These are phyloP conservation scores for Puccinia triticina DNA, from an alignment of 1,284 basidiomycete genomes.

Conservation along the genomic window DNA sequence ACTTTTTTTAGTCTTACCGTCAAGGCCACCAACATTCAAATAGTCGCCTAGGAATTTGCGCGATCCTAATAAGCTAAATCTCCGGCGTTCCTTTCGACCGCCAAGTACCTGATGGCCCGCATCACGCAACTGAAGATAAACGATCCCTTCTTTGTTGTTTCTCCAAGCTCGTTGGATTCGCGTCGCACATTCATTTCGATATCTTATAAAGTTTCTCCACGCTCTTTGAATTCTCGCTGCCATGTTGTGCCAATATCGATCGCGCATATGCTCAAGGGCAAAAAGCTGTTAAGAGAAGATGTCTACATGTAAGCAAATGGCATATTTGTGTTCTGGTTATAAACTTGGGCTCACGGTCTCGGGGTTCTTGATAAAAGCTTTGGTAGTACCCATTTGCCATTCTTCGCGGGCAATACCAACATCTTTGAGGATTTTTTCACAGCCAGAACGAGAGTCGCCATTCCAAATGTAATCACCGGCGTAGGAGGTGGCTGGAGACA, in stretches of 20 bases:
- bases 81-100: slow-evolving; percentile 86
- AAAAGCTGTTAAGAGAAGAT: slow-evolving; percentile 70
- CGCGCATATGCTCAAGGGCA: slow-evolving; percentile 96
- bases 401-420: slow-evolving; percentile 94
- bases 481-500: slow-evolving; percentile 93
- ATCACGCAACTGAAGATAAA: slow-evolving; percentile 84
- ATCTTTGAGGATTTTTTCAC: slow-evolving; percentile 87
- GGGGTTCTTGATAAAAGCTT: slow-evolving; percentile 99
- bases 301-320: neutral
- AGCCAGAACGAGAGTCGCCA: slow-evolving; percentile 86
- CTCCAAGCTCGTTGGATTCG: slow-evolving; percentile 98
- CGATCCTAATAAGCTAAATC: slow-evolving; percentile 91
- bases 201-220: slow-evolving; percentile 91
- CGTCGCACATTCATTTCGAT: slow-evolving; percentile 90
- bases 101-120: slow-evolving; percentile 91
- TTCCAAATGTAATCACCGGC: slow-evolving; percentile 98
- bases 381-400: slow-evolving; percentile 99
- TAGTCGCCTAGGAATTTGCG: slow-evolving; percentile 97
- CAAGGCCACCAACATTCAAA: slow-evolving; percentile 72
- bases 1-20: slow-evolving; percentile 66
- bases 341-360: slow-evolving; percentile 74
- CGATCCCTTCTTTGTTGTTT: slow-evolving; percentile 91
- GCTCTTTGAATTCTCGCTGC: slow-evolving; percentile 93
- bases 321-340: neutral
- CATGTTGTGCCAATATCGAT: slow-evolving; percentile 99